phyloP scores from a whole-genome alignment of 23 red algal species.

The Gracilaria gracilis region DNA sequence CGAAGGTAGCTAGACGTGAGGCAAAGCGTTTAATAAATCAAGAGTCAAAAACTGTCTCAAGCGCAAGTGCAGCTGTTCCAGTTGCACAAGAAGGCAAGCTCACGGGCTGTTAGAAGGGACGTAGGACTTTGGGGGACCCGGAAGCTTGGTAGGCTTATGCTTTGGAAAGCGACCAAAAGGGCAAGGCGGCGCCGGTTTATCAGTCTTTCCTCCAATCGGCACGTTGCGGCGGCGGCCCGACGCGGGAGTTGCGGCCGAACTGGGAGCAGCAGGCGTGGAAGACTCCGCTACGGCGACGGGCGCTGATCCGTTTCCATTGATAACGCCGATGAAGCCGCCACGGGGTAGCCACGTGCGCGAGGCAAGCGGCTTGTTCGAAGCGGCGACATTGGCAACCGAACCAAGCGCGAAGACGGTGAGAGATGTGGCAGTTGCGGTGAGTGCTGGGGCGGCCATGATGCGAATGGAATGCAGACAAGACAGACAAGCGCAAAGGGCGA shows the following conservation, averaged over 20 bases:
- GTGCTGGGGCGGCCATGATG: conserved; percentile 61
- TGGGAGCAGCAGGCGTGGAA: too few relatives aligned
- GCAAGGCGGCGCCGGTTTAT: conserved; percentile 48
- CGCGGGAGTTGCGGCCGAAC: background rate
- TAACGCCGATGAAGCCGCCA: conserved; percentile 50
- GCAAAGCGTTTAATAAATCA: background rate
- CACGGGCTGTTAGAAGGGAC: conserved; percentile 41
- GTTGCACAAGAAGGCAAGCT: background rate
- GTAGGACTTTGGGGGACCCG: conserved; percentile 55
- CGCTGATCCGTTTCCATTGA: background rate
- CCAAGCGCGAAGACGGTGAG: conserved; percentile 55
- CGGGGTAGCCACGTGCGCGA: conserved; percentile 39
- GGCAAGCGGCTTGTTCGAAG: conserved; percentile 52
- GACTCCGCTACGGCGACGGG: conserved; percentile 19
- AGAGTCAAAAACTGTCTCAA: background rate
- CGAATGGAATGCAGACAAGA: background rate
- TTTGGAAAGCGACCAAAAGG: conserved; percentile 68
- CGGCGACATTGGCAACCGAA: conserved; percentile 41
- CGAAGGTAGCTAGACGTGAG: background rate
- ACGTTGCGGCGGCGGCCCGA: background rate
- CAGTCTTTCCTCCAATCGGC: conserved; percentile 60
- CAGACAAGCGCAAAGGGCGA: background rate
- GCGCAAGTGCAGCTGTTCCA: background rate
- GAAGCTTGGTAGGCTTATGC: conserved; percentile 62
- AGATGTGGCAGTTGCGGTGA: conserved; percentile 42